Percentiles rank a stretch among this genome's conserved stretches.
These are phyloP conservation scores for Eucalyptus globulus DNA, from an alignment of 345 rosid species.

Conservation along the genomic window DNA sequence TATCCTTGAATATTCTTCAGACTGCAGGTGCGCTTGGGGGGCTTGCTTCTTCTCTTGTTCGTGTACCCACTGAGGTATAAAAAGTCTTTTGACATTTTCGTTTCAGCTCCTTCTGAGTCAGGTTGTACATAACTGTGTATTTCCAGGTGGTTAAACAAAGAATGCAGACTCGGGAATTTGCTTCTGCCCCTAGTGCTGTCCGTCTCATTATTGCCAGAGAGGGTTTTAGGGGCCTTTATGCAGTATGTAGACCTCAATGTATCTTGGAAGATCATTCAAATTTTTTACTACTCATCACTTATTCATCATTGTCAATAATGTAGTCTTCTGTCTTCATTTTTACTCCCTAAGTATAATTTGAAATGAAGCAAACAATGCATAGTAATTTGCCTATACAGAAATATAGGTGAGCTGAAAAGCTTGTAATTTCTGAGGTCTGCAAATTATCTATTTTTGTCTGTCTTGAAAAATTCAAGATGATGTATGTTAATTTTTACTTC, in stretches of 20 bases:
- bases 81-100: background rate
- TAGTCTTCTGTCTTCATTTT: background rate
- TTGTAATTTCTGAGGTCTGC: background rate
- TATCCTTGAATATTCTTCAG: conserved; percentile 18
- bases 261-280: background rate
- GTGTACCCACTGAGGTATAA: conserved; percentile 92
- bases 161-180: conserved; percentile 91
- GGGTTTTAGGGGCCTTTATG: conserved; percentile 83
- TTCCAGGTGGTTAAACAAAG: conserved; percentile 88
- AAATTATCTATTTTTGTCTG: background rate
- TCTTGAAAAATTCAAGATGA: background rate
- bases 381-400: background rate
- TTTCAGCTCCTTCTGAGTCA: background rate
- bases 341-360: background rate
- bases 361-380: background rate
- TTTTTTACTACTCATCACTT: background rate
- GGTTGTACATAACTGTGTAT: background rate
- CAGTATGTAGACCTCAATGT: conserved; percentile 22
- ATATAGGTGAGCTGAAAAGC: background rate
- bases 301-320: background rate
- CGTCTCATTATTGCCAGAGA: conserved; percentile 61
- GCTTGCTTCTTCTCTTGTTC: conserved; percentile 80
- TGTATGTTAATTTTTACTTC: background rate
- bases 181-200: conserved; percentile 79
- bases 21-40: conserved; percentile 97